phyloP scores from a whole-genome alignment of 2,329 filamentous ascomycete species.

The Neonectria ditissima region DNA sequence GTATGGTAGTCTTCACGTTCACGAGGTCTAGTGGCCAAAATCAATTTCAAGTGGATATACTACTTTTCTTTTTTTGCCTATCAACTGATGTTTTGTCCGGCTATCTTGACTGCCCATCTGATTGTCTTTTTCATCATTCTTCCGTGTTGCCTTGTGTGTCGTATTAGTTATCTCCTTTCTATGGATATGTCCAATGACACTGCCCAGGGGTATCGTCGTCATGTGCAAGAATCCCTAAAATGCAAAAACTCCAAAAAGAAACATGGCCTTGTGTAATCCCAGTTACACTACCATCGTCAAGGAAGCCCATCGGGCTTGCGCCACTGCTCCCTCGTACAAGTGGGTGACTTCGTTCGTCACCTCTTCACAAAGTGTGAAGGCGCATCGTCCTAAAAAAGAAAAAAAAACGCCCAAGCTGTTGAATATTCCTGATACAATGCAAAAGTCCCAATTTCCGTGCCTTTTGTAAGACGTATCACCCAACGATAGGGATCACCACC shows the following conservation, averaged over 20 bases:
- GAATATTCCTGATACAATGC: background rate
- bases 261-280: background rate
- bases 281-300: background rate
- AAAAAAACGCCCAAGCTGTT: background rate
- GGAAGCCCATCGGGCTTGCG: background rate
- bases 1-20: background rate
- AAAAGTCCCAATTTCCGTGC: conserved; percentile 5
- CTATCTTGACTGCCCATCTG: background rate
- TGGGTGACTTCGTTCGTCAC: background rate
- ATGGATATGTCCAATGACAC: conserved; percentile 2
- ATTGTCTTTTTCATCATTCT: background rate
- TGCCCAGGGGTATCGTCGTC: conserved; percentile 14
- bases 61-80: background rate
- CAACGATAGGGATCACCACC: background rate
- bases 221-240: conserved; percentile 18
- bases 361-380: background rate
- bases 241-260: conserved; percentile 13
- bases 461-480: background rate
- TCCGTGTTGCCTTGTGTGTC: conserved; percentile 3
- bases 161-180: conserved; percentile 3
- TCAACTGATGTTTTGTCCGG: background rate
- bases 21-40: background rate
- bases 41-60: background rate
- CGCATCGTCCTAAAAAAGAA: background rate
- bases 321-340: conserved; percentile 5